phyloP scores from a whole-genome alignment of 805 yeast genomes.

The Wickerhamomyces strasburgensis region DNA sequence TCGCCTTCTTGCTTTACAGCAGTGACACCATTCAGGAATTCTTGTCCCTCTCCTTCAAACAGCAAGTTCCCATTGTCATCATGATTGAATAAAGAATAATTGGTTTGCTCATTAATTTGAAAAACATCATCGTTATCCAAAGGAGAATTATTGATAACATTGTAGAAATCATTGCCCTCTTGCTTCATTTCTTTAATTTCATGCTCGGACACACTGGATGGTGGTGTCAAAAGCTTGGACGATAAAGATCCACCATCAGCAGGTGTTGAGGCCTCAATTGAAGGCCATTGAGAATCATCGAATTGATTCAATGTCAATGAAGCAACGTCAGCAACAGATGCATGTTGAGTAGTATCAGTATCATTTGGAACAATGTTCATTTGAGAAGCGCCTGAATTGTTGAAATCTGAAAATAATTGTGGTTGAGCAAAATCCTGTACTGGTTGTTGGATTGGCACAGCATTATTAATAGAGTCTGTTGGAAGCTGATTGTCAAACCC shows the following conservation, averaged over 20 bases:
- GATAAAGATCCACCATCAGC: constrained; percentile 1
- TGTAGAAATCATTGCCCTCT: constrained; percentile 8
- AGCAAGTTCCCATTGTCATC: constrained; percentile 2
- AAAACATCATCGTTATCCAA: constrained; percentile 12
- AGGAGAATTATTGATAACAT: constrained; percentile 18
- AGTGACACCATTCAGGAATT: constrained; percentile 3
- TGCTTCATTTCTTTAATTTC: constrained; percentile 2
- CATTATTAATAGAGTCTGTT: too few relatives aligned
- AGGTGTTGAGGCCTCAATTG: constrained; percentile 17
- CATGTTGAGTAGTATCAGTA: background rate
- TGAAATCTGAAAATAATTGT: background rate
- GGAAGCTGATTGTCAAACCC: background rate
- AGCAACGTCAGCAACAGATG: constrained; percentile 1
- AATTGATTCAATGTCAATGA: constrained; percentile 5
- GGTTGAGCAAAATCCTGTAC: background rate
- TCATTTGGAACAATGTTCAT: constrained; percentile 5
- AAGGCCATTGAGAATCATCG: constrained; percentile 19
- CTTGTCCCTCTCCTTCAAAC: constrained; percentile 2
- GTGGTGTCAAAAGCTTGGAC: constrained; percentile 17
- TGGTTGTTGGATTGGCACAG: background rate
- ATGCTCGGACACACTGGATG: constrained; percentile 17
- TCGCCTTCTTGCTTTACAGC: background rate
- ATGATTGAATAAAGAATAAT: constrained; percentile 1
- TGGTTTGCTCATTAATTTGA: constrained; percentile 3
- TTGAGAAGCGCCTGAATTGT: constrained; percentile 3